Conservation (phyloP, 768 basidiomycete species). For the Calocera viscosa region DNA sequence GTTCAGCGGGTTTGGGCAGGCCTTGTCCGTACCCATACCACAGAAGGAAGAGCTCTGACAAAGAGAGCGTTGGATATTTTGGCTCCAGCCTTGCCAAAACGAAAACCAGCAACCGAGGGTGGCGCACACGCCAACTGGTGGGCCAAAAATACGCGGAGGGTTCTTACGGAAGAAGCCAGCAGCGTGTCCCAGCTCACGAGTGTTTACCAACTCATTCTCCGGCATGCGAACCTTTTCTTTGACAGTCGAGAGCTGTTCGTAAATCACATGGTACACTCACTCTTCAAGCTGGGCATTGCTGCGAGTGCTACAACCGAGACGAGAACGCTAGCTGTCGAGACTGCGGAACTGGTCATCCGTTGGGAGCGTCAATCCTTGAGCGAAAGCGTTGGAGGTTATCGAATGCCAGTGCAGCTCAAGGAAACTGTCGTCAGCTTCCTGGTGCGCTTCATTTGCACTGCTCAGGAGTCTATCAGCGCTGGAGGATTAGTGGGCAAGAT, state of each 20-base stretch:
- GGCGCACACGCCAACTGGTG: conserved; percentile 51
- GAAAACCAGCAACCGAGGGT: conserved; percentile 38
- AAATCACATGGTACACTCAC: conserved; percentile 81
- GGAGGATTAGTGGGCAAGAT: neutral
- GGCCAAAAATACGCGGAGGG: conserved; percentile 73
- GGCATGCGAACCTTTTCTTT: conserved; percentile 84
- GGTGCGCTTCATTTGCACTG: conserved; percentile 71
- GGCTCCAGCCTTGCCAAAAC: conserved; percentile 63
- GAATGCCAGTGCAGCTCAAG: conserved; percentile 7
- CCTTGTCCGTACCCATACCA: conserved; percentile 55
- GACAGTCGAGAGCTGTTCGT: conserved; percentile 85
- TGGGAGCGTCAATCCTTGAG: conserved; percentile 72
- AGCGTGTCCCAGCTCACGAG: conserved; percentile 53
- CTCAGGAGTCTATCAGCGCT: conserved; percentile 25
- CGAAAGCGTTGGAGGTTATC: conserved; percentile 14
- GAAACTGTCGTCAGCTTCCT: conserved; percentile 93
- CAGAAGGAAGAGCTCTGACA: conserved; percentile 62
- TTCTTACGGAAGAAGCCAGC: conserved; percentile 79
- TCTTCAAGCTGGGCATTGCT: conserved; percentile 77
- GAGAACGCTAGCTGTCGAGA: conserved; percentile 75
- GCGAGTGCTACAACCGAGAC: conserved; percentile 60
- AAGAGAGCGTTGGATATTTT: conserved; percentile 80
- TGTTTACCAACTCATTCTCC: conserved; percentile 85
- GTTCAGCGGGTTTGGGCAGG: conserved; percentile 83
- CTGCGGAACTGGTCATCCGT: conserved; percentile 78